Evolutionary conservation across 2,329 filamentous ascomycete genomes (phyloP).

Genomic region (Ophiostoma triangulosporum): DNA sequence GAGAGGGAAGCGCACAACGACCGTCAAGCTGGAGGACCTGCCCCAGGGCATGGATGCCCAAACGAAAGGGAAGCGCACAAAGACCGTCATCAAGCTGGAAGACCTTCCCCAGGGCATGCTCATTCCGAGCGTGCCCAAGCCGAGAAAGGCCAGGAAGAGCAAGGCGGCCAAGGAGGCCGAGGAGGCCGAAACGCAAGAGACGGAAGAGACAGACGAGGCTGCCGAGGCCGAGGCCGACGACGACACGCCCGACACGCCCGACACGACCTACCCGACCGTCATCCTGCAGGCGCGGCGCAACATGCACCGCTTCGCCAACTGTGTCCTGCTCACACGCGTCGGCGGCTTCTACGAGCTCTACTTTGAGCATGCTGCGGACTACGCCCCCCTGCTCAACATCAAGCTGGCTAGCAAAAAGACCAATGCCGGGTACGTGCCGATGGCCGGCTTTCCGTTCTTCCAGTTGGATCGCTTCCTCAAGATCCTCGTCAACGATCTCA

Average conservation of each 20-base stretch:
- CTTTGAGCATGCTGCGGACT: conserved; percentile 87
- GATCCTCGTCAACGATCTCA: conserved; percentile 78
- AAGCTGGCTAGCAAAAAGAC: conserved; percentile 75
- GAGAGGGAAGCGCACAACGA: conserved; percentile 25
- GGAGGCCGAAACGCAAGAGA: not conserved
- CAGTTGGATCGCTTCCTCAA: conserved; percentile 90
- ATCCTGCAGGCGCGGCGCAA: conserved; percentile 76
- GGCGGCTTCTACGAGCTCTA: conserved; percentile 97
- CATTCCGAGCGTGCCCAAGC: conserved; percentile 14
- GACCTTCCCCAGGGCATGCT: conserved; percentile 43
- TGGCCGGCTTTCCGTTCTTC: conserved; percentile 91
- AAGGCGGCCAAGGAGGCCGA: not conserved
- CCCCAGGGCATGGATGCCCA: conserved; percentile 30
- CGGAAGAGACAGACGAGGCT: not conserved
- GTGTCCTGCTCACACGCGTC: conserved; percentile 80
- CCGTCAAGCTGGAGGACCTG: conserved; percentile 41
- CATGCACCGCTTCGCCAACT: conserved; percentile 82
- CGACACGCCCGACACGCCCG: not conserved
- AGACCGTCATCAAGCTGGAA: conserved; percentile 37
- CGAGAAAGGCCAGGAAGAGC: not conserved
- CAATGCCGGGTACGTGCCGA: conserved; percentile 64
- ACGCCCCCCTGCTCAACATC: conserved; percentile 71
- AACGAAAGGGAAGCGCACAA: conserved; percentile 22
- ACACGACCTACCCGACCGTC: conserved; percentile 63
- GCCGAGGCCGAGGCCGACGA: not conserved